Conservation (phyloP, 352 stramenopile genomes). For the Salisapilia sapeloensis region DNA sequence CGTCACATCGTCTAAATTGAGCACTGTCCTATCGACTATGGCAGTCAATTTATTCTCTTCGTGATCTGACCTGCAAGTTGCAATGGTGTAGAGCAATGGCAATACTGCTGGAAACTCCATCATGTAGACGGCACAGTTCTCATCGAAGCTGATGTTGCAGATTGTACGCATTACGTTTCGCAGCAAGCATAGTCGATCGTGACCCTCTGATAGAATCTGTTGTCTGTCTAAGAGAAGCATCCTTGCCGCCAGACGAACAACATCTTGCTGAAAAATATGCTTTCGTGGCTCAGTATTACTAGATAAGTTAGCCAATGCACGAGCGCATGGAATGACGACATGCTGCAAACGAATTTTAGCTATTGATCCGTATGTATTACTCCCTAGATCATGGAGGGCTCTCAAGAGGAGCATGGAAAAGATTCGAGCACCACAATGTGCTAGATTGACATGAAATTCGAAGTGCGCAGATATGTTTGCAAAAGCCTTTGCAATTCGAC, state of each 20-base stretch:
- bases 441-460: slow-evolving; percentile 39
- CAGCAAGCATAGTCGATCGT: slow-evolving; percentile 14
- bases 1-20: not conserved
- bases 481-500: slow-evolving; percentile 32
- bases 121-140: slow-evolving; percentile 19
- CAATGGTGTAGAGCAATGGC: slow-evolving; percentile 20
- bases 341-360: slow-evolving; percentile 22
- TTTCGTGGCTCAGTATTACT: slow-evolving; percentile 34
- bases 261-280: slow-evolving; percentile 24
- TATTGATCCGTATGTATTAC: slow-evolving; percentile 10
- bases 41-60: not conserved
- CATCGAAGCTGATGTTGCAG: slow-evolving; percentile 44
- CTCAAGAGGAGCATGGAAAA: slow-evolving; percentile 23
- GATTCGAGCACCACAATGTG: slow-evolving; percentile 24
- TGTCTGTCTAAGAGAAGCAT: slow-evolving; percentile 25
- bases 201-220: slow-evolving; percentile 5
- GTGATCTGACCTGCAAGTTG: not conserved
- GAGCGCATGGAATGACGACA: slow-evolving; percentile 26
- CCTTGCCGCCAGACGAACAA: slow-evolving; percentile 30
- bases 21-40: not conserved
- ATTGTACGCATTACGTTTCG: slow-evolving; percentile 41
- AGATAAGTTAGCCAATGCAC: slow-evolving; percentile 51
- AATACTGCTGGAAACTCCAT: slow-evolving; percentile 46
- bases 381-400: slow-evolving; percentile 26
- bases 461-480: slow-evolving; percentile 48